Evolutionary conservation across 2,329 filamentous ascomycete species (phyloP).

Genomic region (Botrytis fragariae): DNA sequence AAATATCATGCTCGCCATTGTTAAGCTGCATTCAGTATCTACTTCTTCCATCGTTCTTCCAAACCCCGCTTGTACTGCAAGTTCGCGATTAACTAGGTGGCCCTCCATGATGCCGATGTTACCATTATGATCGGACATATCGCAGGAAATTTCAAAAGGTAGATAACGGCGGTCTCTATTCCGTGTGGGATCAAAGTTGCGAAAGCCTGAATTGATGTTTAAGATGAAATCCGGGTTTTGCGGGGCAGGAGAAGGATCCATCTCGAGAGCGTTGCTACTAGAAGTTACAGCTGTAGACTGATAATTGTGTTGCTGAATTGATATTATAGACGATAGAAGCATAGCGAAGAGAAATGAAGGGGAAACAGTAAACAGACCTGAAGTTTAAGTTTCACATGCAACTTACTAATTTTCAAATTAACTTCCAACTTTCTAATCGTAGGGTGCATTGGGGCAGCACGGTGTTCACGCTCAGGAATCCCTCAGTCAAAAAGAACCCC

Average conservation of each 20-base stretch:
- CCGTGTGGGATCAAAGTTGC: too few relatives aligned
- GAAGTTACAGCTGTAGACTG: background rate
- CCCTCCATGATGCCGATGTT: background rate
- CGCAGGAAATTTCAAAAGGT: background rate
- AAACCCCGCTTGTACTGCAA: background rate
- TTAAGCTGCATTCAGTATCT: background rate
- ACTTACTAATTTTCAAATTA: background rate
- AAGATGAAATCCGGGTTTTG: too few relatives aligned
- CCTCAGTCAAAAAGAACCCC: too few relatives aligned
- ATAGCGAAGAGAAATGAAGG: background rate
- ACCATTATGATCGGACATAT: background rate
- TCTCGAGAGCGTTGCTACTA: background rate
- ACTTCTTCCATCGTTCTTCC: background rate
- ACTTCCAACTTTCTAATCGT: background rate
- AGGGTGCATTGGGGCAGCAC: background rate
- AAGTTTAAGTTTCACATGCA: background rate
- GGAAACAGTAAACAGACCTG: background rate
- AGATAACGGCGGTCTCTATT: background rate
- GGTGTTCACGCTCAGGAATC: background rate
- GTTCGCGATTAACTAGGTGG: background rate
- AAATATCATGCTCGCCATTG: background rate
- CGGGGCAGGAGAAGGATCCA: background rate
- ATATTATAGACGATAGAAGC: background rate
- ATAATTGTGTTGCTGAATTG: background rate
- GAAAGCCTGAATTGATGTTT: background rate